Base-by-base conservation (phyloP, 1,284 basidiomycete genomes). In the Sanghuangporus baumii region DNA sequence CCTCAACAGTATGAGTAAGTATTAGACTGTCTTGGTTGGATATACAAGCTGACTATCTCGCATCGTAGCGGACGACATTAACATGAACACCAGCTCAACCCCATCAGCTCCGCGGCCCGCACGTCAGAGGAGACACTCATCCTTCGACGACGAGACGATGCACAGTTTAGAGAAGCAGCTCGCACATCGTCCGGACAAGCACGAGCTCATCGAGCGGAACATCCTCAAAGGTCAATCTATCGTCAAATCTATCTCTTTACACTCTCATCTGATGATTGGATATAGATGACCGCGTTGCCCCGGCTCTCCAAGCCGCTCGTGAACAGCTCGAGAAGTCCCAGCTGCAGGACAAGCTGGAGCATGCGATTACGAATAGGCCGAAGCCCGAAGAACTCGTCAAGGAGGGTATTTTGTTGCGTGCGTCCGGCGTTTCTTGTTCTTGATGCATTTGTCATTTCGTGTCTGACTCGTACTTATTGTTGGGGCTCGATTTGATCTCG, bases 291-390 rank as follows among this genome's bases (percentile, higher is more conserved):
- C 81, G 79, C n/a, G 79, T 90, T 37, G 86, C 89, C n/a, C 87
- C 87, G 6, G 75, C 81, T n/a, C 73, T 89, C 51, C 81, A 88
- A 67, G 89, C 86, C 37, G 84, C 84, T 62, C 81, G 81, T 69
- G 84, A 85, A 62, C 82, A 83, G 63, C 75, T 93, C 60, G 79
- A 88, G 72, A 78, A 84, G 63, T 83, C 85, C 41, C 88, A 88
- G 73, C 79, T 89, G 47, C 84, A 87, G 86, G 82, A 91, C 74
- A 87, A 85, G 70, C 80, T 93, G 52, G 86, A 85, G 61, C 81
- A 85, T 61, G 83, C 83, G 6, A 77, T 93, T 57, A 81, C 83
- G 63, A 74, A 82, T 55, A 81, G 89, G 59, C 89, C 89, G 9
- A 80, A 82, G 66, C 76, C 85, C 6, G 85, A 88, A 56, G 85